Conservation (phyloP, 2,329 filamentous ascomycete genomes). For the Tolypocladium cylindrosporum region DNA sequence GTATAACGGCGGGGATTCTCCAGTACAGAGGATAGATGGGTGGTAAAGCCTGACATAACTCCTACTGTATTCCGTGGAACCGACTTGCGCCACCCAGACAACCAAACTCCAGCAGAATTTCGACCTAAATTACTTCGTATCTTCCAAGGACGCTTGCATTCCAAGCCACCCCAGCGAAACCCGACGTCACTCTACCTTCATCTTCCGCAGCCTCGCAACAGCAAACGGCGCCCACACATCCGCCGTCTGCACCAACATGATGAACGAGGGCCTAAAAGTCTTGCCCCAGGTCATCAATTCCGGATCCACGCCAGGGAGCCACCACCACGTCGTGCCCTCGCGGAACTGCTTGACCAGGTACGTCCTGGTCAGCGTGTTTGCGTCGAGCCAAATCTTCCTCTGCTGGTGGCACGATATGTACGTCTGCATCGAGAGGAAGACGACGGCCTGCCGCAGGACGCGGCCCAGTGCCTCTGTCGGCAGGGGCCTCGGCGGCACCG, state of each 20-base stretch:
- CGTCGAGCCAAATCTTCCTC: slow-evolving; percentile 17
- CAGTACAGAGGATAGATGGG: too few relatives aligned
- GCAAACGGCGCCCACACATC: not conserved
- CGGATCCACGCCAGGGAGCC: slow-evolving; percentile 4
- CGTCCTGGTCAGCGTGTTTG: slow-evolving; percentile 18
- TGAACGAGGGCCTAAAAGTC: not conserved
- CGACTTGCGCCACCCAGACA: too few relatives aligned
- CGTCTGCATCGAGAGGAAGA: slow-evolving; percentile 7
- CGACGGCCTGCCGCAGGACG: slow-evolving; percentile 2
- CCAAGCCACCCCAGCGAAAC: not conserved
- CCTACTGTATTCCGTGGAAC: too few relatives aligned
- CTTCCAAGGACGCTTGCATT: too few relatives aligned
- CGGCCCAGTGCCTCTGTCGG: not conserved
- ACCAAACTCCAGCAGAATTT: not conserved
- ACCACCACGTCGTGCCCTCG: slow-evolving; percentile 1
- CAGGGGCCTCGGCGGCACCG: not conserved
- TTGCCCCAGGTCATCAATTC: not conserved
- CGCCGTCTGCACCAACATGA: not conserved
- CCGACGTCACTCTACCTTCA: not conserved
- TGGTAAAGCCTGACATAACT: too few relatives aligned
- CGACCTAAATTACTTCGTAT: not conserved
- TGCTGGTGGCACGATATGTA: slow-evolving; percentile 12
- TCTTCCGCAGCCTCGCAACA: not conserved
- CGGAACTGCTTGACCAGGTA: slow-evolving; percentile 13
- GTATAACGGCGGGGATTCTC: too few relatives aligned